A percentile compares a stretch with the other conserved stretches of the same genome.
phyloP scores from a whole-genome alignment of 805 yeast species.

The Nakazawaea wickerhamii region DNA sequence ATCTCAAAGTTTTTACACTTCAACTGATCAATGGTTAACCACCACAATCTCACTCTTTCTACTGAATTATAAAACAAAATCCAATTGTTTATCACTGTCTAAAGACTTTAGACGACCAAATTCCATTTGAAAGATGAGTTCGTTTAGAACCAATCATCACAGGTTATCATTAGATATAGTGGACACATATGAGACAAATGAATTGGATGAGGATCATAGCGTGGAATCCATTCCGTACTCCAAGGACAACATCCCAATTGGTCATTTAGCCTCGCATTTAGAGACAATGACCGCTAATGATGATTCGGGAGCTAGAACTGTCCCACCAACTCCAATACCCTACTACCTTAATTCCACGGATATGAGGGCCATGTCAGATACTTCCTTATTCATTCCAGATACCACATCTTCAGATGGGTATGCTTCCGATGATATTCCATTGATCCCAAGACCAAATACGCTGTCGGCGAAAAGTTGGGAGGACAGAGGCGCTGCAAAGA shows the following conservation, averaged over 20 bases:
- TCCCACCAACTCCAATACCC: constrained; percentile 5
- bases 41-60: constrained; percentile 1
- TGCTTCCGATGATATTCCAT: constrained; percentile 5
- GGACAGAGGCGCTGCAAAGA: constrained; percentile 54
- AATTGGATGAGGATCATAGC: not conserved
- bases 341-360: not conserved
- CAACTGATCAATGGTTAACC: not conserved
- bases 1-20: too few species aligned
- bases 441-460: constrained; percentile 9
- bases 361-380: constrained; percentile 14
- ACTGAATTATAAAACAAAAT: not conserved
- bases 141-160: not conserved
- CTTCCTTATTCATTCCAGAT: constrained; percentile 12
- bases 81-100: not conserved
- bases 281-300: constrained; percentile 4
- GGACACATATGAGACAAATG: constrained; percentile 1
- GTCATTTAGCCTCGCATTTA: constrained; percentile 10
- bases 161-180: not conserved
- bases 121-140: not conserved
- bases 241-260: constrained; percentile 11
- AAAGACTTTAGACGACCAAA: not conserved
- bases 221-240: constrained; percentile 3
- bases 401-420: not conserved
- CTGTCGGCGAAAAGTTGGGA: constrained; percentile 41
- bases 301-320: not conserved